Conservation (phyloP, 2,329 filamentous ascomycete genomes). For the Coniosporium tulheliwenetii region DNA sequence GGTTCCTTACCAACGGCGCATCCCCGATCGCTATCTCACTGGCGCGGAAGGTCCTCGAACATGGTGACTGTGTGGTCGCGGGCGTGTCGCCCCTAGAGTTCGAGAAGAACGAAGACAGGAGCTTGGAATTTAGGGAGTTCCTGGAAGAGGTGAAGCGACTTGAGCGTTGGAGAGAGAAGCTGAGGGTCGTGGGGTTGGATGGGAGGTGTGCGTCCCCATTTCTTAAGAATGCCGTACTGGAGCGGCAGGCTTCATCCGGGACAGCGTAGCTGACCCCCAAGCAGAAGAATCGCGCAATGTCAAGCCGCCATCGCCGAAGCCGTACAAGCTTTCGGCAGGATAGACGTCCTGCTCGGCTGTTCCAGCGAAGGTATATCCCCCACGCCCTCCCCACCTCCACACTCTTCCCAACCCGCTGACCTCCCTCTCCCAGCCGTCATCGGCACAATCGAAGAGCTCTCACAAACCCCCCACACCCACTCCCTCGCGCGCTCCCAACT, state of each 20-base stretch:
- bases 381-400: background rate
- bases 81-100: constrained; percentile 68
- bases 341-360: constrained; percentile 85
- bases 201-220: constrained; percentile 20
- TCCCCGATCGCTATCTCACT: constrained; percentile 75
- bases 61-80: constrained; percentile 81
- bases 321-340: constrained; percentile 64
- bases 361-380: constrained; percentile 45
- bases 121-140: constrained; percentile 65
- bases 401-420: constrained; percentile 15
- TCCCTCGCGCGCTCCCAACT: constrained; percentile 82
- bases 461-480: constrained; percentile 53
- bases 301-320: constrained; percentile 79
- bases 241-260: no score
- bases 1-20: constrained; percentile 79
- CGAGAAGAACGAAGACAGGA: constrained; percentile 51
- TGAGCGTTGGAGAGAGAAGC: constrained; percentile 67
- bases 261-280: no score
- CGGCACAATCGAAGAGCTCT: constrained; percentile 81
- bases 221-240: no score
- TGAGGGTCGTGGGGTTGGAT: constrained; percentile 46
- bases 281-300: constrained; percentile 50
- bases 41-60: constrained; percentile 65
- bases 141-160: constrained; percentile 37
- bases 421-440: constrained; percentile 43